Base-by-base conservation (phyloP, 1,139 yeast species). In the Lodderomyces jiufengensis region DNA sequence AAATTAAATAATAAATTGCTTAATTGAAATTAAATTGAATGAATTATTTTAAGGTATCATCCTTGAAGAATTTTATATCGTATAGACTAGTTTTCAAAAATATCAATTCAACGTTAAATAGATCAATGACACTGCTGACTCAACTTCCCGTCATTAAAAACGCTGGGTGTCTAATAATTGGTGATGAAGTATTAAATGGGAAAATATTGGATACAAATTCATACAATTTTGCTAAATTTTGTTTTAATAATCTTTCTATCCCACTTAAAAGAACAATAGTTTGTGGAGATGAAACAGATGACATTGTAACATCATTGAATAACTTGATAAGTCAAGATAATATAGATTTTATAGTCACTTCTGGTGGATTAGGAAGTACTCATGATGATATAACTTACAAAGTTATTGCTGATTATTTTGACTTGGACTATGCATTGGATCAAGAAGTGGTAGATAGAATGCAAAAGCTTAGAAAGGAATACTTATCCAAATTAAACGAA, bases 341-440 rank as follows among this genome's bases (percentile, higher is more conserved):
- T 32, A 80, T 79, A 47, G 92, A 84, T 50, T 72, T 86, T 38
- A 72, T 86, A 5, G 73, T 85, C 12, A 85, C 95, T 1, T 76
- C 87, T 12, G 95, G 96, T 2, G 87, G 86, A 0, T 84, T 87
- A 43, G 96, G 96, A 0, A 85, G 95, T 3, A 87, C 95, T 0
- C 95, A 86, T 50, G 95, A 86, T 53, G 96, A 86, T 54, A 81
- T 86, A 40, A 85, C 95, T 0, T 86, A 87, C 55, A 78, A 78
- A 34, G 72, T 83, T 5, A 55, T 86, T 11, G 84, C 88, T 2
- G 73, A 71, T 44, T 83, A 84, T 14, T 86, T 69, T 49, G 59
- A 59, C 2, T 56, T 83, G 9, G 72, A 72, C 0, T 61, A 80
- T 39, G 57, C 56, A 28, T 52, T 81, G 13, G 81, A 86, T 54